phyloP scores from a whole-genome alignment of 2,329 filamentous ascomycete species.

The Ascomycota sp. region DNA sequence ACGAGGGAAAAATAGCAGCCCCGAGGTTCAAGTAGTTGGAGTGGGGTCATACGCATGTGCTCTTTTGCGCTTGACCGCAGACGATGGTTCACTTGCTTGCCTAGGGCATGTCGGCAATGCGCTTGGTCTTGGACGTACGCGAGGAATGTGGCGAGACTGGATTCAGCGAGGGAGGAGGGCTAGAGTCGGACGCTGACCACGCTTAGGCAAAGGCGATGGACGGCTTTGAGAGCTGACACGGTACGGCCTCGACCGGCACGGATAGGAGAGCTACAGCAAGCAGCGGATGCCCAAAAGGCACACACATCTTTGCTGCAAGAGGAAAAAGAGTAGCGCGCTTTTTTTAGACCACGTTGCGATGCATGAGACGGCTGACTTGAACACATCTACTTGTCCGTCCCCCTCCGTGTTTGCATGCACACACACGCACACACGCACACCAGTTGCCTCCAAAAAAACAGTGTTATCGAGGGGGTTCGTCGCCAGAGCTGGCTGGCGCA shows the following conservation, averaged over 20 bases:
- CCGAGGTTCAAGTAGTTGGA: slow-evolving; percentile 7
- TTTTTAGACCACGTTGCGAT: slow-evolving; percentile 29
- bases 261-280: slow-evolving; percentile 3
- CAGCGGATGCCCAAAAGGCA: slow-evolving; percentile 7
- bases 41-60: slow-evolving; percentile 1
- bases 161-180: no score
- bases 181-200: no score
- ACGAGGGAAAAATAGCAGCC: slow-evolving; percentile 10
- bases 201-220: no score
- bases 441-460: no score
- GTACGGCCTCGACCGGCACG: slow-evolving; percentile 5
- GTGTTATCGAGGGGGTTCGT: no score
- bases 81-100: no score
- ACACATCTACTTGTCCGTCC: slow-evolving; percentile 20
- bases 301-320: slow-evolving; percentile 2
- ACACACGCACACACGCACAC: no score
- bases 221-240: no score
- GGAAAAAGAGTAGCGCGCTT: slow-evolving; percentile 12
- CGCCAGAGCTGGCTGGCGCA: no score
- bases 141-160: no score
- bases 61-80: slow-evolving; percentile 3
- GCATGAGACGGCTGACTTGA: slow-evolving; percentile 29
- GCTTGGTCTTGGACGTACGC: no score
- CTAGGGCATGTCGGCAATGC: no score
- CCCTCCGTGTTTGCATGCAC: slow-evolving; percentile 11